These are phyloP conservation scores for Aegilops speltoides DNA, from an alignment of 176 grass and related monocot genomes.

Conservation along the genomic window DNA sequence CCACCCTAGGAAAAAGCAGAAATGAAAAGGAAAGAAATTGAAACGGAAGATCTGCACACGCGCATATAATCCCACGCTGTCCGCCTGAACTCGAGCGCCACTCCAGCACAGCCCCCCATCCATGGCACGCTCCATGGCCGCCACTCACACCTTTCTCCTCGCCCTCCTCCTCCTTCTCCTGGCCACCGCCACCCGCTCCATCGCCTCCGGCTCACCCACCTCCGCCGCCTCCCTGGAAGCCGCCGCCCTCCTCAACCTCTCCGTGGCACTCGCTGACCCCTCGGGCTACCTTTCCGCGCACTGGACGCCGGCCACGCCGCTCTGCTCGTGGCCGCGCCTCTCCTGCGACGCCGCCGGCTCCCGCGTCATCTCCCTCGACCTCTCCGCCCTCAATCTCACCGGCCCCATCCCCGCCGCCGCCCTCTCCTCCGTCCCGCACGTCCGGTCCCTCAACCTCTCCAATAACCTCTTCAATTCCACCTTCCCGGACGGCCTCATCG, in stretches of 20 bases:
- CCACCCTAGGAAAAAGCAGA: not conserved
- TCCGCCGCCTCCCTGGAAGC: constrained; percentile 22
- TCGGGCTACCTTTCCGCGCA: constrained; percentile 52
- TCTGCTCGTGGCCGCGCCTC: constrained; percentile 66
- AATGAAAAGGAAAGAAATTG: not conserved
- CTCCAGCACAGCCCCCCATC: constrained; percentile 11
- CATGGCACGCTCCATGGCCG: constrained; percentile 24
- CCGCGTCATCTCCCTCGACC: constrained; percentile 53
- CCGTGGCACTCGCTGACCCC: constrained; percentile 37
- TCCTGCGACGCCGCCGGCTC: constrained; percentile 45
- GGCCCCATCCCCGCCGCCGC: constrained; percentile 60
- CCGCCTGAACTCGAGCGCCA: constrained; percentile 27
- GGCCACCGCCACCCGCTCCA: not conserved
- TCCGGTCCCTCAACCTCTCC: constrained; percentile 83
- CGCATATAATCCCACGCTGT: constrained; percentile 47
- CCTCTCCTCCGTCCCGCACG: constrained; percentile 49
- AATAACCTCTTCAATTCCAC: constrained; percentile 87
- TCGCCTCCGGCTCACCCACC: not conserved
- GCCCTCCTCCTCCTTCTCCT: constrained; percentile 32
- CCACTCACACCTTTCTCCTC: constrained; percentile 29
- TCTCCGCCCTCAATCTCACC: constrained; percentile 75
- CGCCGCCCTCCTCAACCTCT: constrained; percentile 56
- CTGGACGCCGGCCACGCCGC: constrained; percentile 49
- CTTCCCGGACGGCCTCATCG: constrained; percentile 50
- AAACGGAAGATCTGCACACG: not conserved